Evolutionary conservation across 164 flowering plant species (phyloP).

Genomic region (Macadamia integrifolia): DNA sequence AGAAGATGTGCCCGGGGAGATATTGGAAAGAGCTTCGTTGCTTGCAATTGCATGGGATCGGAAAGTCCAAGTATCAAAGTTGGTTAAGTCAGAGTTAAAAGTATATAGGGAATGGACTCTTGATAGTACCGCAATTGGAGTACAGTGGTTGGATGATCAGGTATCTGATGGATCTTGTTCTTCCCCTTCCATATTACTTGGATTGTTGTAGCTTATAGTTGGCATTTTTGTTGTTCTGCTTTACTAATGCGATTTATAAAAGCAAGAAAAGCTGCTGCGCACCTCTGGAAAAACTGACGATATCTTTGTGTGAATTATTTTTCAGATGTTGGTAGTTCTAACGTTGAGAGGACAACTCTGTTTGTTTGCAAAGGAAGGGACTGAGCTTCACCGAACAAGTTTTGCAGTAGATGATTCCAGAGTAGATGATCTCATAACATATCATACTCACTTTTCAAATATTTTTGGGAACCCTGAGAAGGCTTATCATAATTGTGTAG

Average conservation of each 20-base stretch:
- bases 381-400: constrained; percentile 78
- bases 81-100: constrained; percentile 79
- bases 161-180: constrained; percentile 24
- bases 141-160: constrained; percentile 94
- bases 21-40: constrained; percentile 55
- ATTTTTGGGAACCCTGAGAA: constrained; percentile 88
- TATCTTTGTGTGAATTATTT: constrained; percentile 6
- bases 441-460: constrained; percentile 73
- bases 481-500: constrained; percentile 79
- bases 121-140: constrained; percentile 80
- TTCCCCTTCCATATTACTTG: not conserved
- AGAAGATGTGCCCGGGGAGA: constrained; percentile 42
- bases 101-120: constrained; percentile 69
- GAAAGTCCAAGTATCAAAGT: constrained; percentile 82
- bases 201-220: not conserved
- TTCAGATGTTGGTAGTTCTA: constrained; percentile 92
- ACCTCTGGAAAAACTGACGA: not conserved
- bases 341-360: constrained; percentile 70
- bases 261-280: not conserved
- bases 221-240: not conserved
- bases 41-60: constrained; percentile 97
- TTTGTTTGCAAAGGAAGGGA: constrained; percentile 79
- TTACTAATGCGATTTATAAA: not conserved
- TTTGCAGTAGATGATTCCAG: constrained; percentile 52
- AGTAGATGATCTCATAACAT: constrained; percentile 68